phyloP scores from a whole-genome alignment of 2,329 filamentous ascomycete genomes.

The Epichloe sibirici region DNA sequence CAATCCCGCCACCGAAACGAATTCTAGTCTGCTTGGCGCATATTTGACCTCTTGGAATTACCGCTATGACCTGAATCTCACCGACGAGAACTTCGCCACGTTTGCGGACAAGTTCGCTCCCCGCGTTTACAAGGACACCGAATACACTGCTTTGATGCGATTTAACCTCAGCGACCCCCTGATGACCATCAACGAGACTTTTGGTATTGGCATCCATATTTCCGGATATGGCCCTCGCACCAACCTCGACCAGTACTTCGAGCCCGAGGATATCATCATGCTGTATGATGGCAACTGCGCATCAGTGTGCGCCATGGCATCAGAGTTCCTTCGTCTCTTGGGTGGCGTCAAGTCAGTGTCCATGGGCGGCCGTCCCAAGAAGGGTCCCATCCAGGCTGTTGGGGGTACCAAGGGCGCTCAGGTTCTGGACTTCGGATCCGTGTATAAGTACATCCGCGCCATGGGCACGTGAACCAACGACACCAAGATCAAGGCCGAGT shows the following conservation, averaged over 20 bases:
- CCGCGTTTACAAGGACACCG: conserved; percentile 32
- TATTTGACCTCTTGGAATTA: conserved; percentile 40
- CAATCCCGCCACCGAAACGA: conserved; percentile 32
- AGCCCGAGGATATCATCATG: conserved; percentile 43
- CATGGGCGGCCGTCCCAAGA: conserved; percentile 35
- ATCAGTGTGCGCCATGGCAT: conserved; percentile 45
- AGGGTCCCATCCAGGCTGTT: conserved; percentile 39
- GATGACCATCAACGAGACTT: conserved; percentile 25
- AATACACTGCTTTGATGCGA: conserved; percentile 40
- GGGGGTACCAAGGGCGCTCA: conserved; percentile 41
- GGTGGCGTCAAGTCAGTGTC: conserved; percentile 39
- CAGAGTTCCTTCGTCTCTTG: conserved; percentile 39
- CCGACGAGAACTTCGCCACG: conserved; percentile 36
- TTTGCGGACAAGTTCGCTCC: conserved; percentile 32
- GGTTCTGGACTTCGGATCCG: conserved; percentile 19
- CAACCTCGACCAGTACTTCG: conserved; percentile 37
- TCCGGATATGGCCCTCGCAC: conserved; percentile 30
- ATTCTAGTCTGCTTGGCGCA: conserved; percentile 22
- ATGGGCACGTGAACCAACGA: conserved; percentile 16
- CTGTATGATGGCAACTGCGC: conserved; percentile 48
- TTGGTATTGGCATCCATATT: conserved; percentile 18
- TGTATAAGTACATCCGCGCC: conserved; percentile 15
- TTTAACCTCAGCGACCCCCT: conserved; percentile 35
- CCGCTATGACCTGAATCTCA: conserved; percentile 36
- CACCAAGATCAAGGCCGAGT: conserved; percentile 13